Evolutionary conservation across 148 eudicot species (phyloP).

Genomic region (Heliosperma pusillum): DNA sequence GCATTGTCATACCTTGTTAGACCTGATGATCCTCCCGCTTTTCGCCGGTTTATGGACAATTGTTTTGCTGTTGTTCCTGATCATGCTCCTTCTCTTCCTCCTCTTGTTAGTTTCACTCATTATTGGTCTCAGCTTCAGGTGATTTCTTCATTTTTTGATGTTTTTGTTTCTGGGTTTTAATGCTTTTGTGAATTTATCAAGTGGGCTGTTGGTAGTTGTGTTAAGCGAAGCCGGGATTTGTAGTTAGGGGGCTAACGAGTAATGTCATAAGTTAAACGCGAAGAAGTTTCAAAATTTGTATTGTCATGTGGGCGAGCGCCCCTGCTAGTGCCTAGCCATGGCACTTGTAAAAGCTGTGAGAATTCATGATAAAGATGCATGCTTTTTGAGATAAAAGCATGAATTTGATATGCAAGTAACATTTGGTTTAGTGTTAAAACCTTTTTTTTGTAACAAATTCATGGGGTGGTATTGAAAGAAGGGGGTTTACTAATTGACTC

Average conservation of each 20-base stretch:
- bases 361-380: background rate
- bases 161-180: background rate
- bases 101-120: constrained; percentile 20
- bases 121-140: constrained; percentile 68
- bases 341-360: background rate
- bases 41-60: constrained; percentile 43
- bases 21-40: constrained; percentile 47
- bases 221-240: too few species aligned
- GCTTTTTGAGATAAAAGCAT: background rate
- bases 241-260: too few species aligned
- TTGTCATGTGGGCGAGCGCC: too few species aligned
- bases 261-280: too few species aligned
- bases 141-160: background rate
- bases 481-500: background rate
- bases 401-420: background rate
- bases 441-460: background rate
- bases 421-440: background rate
- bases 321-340: too few species aligned
- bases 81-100: constrained; percentile 47
- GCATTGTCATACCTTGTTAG: constrained; percentile 45
- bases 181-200: background rate
- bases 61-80: constrained; percentile 58
- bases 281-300: too few species aligned
- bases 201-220: background rate
- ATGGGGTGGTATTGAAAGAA: background rate